phyloP scores from a whole-genome alignment of 1,139 yeast species.

The Geotrichum klebahnii region DNA sequence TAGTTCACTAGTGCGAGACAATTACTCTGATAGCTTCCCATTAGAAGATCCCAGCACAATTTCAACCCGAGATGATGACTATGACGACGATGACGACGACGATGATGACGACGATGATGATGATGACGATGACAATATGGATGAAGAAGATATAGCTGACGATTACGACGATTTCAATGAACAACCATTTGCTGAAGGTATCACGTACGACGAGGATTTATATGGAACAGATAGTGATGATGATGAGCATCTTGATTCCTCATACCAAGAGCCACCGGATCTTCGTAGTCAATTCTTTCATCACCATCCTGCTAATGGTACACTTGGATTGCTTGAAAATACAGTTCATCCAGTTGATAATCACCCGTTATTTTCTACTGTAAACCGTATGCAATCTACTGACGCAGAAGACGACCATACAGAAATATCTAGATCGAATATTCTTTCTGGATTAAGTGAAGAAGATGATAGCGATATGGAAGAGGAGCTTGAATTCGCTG shows the following conservation, averaged over 20 bases:
- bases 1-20: slow-evolving; percentile 5
- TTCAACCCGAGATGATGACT: slow-evolving; percentile 17
- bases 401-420: slow-evolving; percentile 10
- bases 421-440: slow-evolving; percentile 17
- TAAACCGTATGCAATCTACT: neutral
- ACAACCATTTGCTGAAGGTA: slow-evolving; percentile 24
- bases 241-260: slow-evolving; percentile 20
- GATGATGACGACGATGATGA: slow-evolving; percentile 27
- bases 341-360: slow-evolving; percentile 15
- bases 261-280: slow-evolving; percentile 5
- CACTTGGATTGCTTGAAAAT: slow-evolving; percentile 12
- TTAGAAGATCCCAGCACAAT: slow-evolving; percentile 16
- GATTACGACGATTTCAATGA: slow-evolving; percentile 22
- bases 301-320: slow-evolving; percentile 8
- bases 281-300: slow-evolving; percentile 9
- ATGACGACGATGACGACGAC: slow-evolving; percentile 11
- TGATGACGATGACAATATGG: slow-evolving; percentile 22
- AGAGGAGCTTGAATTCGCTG: slow-evolving; percentile 37
- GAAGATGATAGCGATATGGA: slow-evolving; percentile 42
- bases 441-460: slow-evolving; percentile 27
- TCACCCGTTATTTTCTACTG: neutral
- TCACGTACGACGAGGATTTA: slow-evolving; percentile 20
- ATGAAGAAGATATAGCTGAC: slow-evolving; percentile 19
- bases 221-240: slow-evolving; percentile 24
- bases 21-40: slow-evolving; percentile 12